Base-by-base conservation (phyloP, 495 filamentous ascomycete species). In the Recurvomyces mirabilis region DNA sequence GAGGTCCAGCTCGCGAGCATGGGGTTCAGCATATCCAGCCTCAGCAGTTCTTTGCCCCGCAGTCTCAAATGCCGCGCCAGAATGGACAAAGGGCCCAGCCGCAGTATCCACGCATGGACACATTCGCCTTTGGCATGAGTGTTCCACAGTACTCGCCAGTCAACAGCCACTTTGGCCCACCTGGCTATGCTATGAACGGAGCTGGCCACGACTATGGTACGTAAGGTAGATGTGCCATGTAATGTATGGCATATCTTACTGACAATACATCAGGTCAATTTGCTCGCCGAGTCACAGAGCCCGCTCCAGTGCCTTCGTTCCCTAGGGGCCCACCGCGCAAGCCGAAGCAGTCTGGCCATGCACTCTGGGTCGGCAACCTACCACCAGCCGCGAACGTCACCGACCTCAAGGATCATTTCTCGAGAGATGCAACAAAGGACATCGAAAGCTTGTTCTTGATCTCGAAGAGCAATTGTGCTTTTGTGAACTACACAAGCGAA, bases 381-480 rank as follows among this genome's bases (percentile, higher is more conserved):
- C 88, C 91, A 5, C 81, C 85, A 0, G 79, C 80, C 34, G 79
- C 87, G 6, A 78, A 73, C 23, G 70, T 98, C 23, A 74, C 82
- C 47, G 81, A 77, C 46, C 67, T 98, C 14, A 93, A 94, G 46
- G 81, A 93, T 49, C 81, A 95, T 58, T 93, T 95, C 42, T 93
- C 86, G 20, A 77, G 72, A 46, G 87, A 88, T 45, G 79, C 84
- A 0, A 78, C 72, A 0, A 62, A 69, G 34, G 82, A 87, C 17
- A 75, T 98, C 26, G 84, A 94, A 61, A 94, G 87, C 30, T 72
- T 96, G 18, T 94, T 94, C 51, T 68, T 95, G 19, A 98, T 98
- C 21, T 91, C 91, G 3, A 96, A 94, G 60, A 95, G 87, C 62
- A 95, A 94, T 55, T 98, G 91, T 57, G 91, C 88, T 0, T 98